Conservation (phyloP, 2,329 filamentous ascomycete species). For the Calonectria hawksworthii region DNA sequence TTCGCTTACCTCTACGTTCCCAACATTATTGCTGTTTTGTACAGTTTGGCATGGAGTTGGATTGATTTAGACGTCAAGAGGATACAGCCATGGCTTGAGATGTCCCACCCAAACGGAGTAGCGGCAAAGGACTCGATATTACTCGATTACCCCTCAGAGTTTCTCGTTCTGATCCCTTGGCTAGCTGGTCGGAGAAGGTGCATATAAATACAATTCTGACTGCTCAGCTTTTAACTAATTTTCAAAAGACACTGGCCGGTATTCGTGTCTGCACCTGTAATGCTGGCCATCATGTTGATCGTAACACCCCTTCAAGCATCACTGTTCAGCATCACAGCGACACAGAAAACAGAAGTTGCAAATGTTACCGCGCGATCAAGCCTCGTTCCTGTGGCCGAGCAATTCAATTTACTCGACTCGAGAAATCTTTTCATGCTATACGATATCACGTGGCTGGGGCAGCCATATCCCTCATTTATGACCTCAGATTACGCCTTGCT, state of each 20-base stretch:
- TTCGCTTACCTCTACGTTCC: conserved; percentile 12
- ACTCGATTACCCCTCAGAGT: conserved; percentile 16
- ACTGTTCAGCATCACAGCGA: neutral
- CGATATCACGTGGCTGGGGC: neutral
- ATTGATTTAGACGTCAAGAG: conserved; percentile 17
- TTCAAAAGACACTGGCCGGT: conserved; percentile 18
- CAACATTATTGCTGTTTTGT: conserved; percentile 11
- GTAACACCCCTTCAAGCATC: conserved; percentile 13
- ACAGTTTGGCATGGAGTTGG: conserved; percentile 16
- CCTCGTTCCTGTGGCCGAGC: neutral
- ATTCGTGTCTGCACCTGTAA: conserved; percentile 5
- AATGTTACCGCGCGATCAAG: neutral
- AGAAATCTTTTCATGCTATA: neutral
- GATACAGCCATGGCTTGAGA: conserved; percentile 19
- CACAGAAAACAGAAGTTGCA: neutral
- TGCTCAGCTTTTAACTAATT: neutral
- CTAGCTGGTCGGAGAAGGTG: conserved; percentile 2
- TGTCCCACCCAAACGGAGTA: neutral
- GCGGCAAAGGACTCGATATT: neutral
- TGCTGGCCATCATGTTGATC: conserved; percentile 15
- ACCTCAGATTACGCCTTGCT: conserved; percentile 12
- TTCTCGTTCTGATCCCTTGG: conserved; percentile 12
- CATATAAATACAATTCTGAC: neutral
- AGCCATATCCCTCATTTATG: conserved; percentile 9
- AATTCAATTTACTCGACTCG: neutral